Evolutionary conservation across 2,329 filamentous ascomycete genomes (phyloP).

Genomic region (Orbilia quercus): DNA sequence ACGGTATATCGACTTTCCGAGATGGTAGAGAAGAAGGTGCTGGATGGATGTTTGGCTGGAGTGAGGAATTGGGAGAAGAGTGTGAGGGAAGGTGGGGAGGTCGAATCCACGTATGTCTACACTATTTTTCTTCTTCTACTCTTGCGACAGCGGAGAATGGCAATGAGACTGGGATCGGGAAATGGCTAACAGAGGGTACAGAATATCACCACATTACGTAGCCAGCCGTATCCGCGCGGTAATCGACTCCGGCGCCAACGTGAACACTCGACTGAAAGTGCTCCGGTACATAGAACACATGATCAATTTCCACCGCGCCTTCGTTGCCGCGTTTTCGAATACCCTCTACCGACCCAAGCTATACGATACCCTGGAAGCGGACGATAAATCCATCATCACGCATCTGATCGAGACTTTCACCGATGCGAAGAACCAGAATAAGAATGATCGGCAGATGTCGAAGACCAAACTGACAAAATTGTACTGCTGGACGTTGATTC

Average conservation of each 20-base stretch:
- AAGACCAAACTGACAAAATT: slow-evolving; percentile 47
- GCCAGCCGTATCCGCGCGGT: slow-evolving; percentile 39
- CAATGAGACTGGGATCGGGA: not conserved
- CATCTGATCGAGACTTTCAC: slow-evolving; percentile 42
- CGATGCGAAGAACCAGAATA: slow-evolving; percentile 46
- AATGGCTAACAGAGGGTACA: not conserved
- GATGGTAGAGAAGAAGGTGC: slow-evolving; percentile 45
- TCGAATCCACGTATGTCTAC: slow-evolving; percentile 39
- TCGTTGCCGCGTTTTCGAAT: slow-evolving; percentile 25
- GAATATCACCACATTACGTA: slow-evolving; percentile 53
- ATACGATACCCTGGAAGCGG: slow-evolving; percentile 27
- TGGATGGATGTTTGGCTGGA: slow-evolving; percentile 35
- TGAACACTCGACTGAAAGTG: slow-evolving; percentile 36
- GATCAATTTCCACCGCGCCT: slow-evolving; percentile 49
- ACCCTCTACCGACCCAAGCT: slow-evolving; percentile 39
- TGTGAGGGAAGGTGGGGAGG: slow-evolving; percentile 34
- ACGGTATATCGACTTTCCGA: slow-evolving; percentile 45
- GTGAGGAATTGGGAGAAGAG: slow-evolving; percentile 43
- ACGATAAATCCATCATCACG: slow-evolving; percentile 48
- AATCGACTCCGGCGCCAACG: slow-evolving; percentile 46
- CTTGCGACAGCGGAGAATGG: not conserved
- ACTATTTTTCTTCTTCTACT: not conserved
- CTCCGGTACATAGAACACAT: slow-evolving; percentile 51
- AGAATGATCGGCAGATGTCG: slow-evolving; percentile 46
- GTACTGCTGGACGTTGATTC: slow-evolving; percentile 47